phyloP scores from a whole-genome alignment of 1,284 basidiomycete genomes.

The Thelephora terrestris region DNA sequence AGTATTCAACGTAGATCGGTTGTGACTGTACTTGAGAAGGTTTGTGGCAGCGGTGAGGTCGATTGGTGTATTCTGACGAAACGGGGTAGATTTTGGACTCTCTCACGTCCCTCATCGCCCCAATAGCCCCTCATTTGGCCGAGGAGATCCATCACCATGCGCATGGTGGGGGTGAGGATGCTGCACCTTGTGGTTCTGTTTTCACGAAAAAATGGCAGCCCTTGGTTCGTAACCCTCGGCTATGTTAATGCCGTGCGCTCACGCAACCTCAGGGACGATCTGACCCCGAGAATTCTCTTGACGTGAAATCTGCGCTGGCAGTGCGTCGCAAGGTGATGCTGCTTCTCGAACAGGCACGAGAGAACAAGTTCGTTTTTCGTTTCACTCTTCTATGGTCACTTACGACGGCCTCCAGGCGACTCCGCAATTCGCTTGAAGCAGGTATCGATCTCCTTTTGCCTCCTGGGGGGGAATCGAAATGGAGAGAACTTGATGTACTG shows the following conservation, averaged over 20 bases:
- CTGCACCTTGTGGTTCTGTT: constrained; percentile 32
- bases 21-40: constrained; percentile 67
- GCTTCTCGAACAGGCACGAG: constrained; percentile 62
- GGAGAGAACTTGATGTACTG: constrained; percentile 22
- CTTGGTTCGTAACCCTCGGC: constrained; percentile 29
- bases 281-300: constrained; percentile 43
- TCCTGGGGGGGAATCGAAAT: constrained; percentile 10
- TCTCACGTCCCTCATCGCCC: constrained; percentile 71
- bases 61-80: background rate
- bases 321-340: constrained; percentile 48
- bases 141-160: constrained; percentile 74
- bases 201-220: constrained; percentile 56
- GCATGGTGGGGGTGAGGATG: constrained; percentile 20
- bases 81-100: constrained; percentile 51
- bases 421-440: constrained; percentile 51
- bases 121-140: constrained; percentile 84
- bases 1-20: constrained; percentile 52
- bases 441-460: constrained; percentile 26
- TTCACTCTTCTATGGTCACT: constrained; percentile 1
- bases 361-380: constrained; percentile 39
- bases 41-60: constrained; percentile 22
- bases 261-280: constrained; percentile 29
- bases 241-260: background rate
- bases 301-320: constrained; percentile 50
- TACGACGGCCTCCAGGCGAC: constrained; percentile 7